Evolutionary conservation across 1,284 basidiomycete species (phyloP), one percentile per base, ranked within the genome.

Genomic region (Lignosus rhinocerotis): DNA sequence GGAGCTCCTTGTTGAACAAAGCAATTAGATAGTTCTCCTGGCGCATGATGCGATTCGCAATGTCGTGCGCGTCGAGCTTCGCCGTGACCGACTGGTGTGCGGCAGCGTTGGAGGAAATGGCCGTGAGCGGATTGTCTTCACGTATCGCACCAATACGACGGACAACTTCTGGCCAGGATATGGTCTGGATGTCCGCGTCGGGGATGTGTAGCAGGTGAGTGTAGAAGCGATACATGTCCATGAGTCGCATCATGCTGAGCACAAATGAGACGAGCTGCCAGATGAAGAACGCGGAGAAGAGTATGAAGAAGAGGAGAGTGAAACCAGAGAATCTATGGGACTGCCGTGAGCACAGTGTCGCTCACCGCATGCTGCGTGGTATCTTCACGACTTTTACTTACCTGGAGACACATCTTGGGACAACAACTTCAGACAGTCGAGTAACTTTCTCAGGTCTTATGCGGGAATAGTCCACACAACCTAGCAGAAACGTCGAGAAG

Each of bases 11-110:
- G 78, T 98, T 98, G 77, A 99, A 98, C 14, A 99, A 76, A 0
- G 96, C 96, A 59, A 98, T 97, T 51, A 99, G 82, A 73, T 98
- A 99, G 75, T 99, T 99, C 73, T 98, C 95, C 72, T 97, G 93
- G 17, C 96, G 85, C 85, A 99, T 87, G 69, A 99, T 97, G 48
- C 97, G 90, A 71, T 96, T 96, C 6, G 94, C 94, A 54, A 96
- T 86, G 71, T 98, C 96, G 72, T 99, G 97, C 0, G 96, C 97
- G 69, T 99, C 96, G 11, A 98, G 85, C 73, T 93, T 94, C 32
- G 88, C 88, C 0, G 84, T 85, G 11, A 79, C 72, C 75, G 81
- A 69, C 74, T 80, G 72, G 44, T 64, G 62, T 56, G 80, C 69
- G 48, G 79, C 69, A 60, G 78, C 75, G 68, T 81, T 74, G 53